phyloP scores from a whole-genome alignment of 768 basidiomycete genomes.

The Fomitopsis serialis region DNA sequence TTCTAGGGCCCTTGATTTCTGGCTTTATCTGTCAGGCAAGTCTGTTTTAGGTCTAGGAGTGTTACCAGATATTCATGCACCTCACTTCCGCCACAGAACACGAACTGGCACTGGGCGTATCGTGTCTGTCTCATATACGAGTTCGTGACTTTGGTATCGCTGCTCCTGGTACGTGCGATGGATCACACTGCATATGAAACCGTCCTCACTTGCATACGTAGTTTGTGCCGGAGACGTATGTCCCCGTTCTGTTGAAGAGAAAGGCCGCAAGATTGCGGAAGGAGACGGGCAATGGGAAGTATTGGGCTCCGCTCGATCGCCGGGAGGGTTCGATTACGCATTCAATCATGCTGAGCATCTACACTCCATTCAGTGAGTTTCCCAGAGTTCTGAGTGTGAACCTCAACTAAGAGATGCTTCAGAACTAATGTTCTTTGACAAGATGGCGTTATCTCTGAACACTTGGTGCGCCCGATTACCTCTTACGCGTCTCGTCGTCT shows the following conservation, averaged over 20 bases:
- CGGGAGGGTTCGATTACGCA: slow-evolving; percentile 36
- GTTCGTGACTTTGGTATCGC: slow-evolving; percentile 32
- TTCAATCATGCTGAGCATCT: slow-evolving; percentile 55
- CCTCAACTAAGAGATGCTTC: slow-evolving; percentile 1
- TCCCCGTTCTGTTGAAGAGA: slow-evolving; percentile 49
- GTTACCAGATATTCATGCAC: too few species aligned
- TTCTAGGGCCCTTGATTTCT: slow-evolving; percentile 50
- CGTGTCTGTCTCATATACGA: slow-evolving; percentile 68
- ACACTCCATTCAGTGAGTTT: slow-evolving; percentile 64
- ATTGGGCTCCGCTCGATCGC: slow-evolving; percentile 57
- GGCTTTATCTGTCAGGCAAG: slow-evolving; percentile 56
- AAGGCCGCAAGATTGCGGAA: slow-evolving; percentile 63
- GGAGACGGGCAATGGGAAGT: slow-evolving; percentile 45
- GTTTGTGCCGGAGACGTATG: slow-evolving; percentile 71
- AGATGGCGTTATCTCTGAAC: slow-evolving; percentile 73
- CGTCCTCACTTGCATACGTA: slow-evolving; percentile 18
- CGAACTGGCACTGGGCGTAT: slow-evolving; percentile 76
- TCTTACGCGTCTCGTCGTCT: not conserved
- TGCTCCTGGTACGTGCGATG: not conserved
- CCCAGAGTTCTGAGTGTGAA: not conserved
- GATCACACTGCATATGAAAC: not conserved
- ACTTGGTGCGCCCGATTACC: slow-evolving; percentile 45
- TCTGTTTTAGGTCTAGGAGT: too few species aligned
- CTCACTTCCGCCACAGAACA: slow-evolving; percentile 30
- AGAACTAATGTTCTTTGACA: slow-evolving; percentile 62